Evolutionary conservation across 1,284 basidiomycete species (phyloP).

Genomic region (Mycena sp.): DNA sequence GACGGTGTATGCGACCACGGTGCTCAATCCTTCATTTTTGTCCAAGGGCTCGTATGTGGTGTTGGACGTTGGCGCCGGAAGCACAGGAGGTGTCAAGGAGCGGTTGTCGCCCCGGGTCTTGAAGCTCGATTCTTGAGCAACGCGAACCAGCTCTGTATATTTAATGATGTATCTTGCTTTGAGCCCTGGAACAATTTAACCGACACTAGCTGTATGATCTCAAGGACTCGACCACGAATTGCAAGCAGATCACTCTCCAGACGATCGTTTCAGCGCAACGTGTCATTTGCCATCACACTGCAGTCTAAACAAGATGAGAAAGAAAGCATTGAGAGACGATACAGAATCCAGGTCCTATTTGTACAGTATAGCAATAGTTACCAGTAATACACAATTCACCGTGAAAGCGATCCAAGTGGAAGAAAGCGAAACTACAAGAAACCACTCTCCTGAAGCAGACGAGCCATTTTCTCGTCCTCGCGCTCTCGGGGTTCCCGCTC

Average conservation of each 20-base stretch:
- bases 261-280: too few species aligned
- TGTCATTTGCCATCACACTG: too few species aligned
- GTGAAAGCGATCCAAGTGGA: constrained; percentile 8
- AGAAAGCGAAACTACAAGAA: constrained; percentile 62
- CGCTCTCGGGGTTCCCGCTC: constrained; percentile 92
- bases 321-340: neutral
- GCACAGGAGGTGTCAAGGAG: neutral
- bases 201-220: too few species aligned
- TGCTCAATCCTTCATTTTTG: constrained; percentile 79
- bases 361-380: constrained; percentile 25
- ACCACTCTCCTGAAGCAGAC: constrained; percentile 88
- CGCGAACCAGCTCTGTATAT: neutral
- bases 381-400: constrained; percentile 25
- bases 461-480: constrained; percentile 93
- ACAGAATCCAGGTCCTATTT: constrained; percentile 25
- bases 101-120: constrained; percentile 8
- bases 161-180: neutral
- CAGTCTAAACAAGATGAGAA: neutral
- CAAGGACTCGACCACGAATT: too few species aligned
- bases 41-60: constrained; percentile 65
- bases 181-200: too few species aligned
- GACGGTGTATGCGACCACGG: constrained; percentile 72
- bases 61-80: constrained; percentile 44
- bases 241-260: too few species aligned
- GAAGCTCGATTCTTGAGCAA: neutral